Evolutionary conservation across 257 asterid genomes (phyloP).

Genomic region (Ehretia macrophylla): DNA sequence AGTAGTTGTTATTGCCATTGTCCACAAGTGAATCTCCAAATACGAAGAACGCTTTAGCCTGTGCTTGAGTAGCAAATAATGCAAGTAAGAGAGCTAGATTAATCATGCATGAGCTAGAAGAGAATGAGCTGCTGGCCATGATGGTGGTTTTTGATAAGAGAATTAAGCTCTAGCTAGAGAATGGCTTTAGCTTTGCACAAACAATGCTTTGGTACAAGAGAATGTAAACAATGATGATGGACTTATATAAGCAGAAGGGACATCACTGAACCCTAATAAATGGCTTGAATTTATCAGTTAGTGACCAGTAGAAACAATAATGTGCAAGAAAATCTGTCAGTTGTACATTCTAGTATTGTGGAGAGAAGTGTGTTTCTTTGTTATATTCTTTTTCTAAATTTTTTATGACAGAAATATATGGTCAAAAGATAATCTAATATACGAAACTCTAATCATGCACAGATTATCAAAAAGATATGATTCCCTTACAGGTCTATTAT

Average conservation of each 20-base stretch:
- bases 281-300: conserved; percentile 5
- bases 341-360: no score
- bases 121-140: conserved; percentile 20
- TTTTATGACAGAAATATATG: no score
- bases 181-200: background rate
- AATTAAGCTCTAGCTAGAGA: background rate
- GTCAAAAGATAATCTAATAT: no score
- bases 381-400: no score
- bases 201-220: background rate
- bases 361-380: no score
- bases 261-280: background rate
- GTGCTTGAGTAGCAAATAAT: conserved; percentile 29
- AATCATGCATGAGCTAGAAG: conserved; percentile 19
- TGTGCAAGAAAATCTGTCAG: no score
- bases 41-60: conserved; percentile 72
- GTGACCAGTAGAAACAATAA: background rate
- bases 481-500: no score
- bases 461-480: no score
- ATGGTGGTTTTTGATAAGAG: background rate
- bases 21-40: conserved; percentile 91
- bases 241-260: background rate
- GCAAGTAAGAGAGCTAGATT: conserved; percentile 21
- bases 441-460: no score
- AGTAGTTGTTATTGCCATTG: conserved; percentile 81
- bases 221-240: background rate